These are phyloP conservation scores for Pistacia atlantica DNA, from an alignment of 345 rosid species.

Conservation along the genomic window DNA sequence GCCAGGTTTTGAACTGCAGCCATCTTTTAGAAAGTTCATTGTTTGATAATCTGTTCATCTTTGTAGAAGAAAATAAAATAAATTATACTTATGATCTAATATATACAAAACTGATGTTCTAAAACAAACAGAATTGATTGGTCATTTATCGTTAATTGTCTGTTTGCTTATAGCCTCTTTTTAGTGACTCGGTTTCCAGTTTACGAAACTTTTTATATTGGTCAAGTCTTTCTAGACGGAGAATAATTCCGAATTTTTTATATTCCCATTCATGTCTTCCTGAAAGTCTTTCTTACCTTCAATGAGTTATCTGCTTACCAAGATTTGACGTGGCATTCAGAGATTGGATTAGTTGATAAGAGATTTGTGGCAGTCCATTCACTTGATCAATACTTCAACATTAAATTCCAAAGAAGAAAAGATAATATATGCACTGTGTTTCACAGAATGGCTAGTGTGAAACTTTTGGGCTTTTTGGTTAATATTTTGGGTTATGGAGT, in stretches of 20 bases:
- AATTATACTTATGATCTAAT: conserved; percentile 1
- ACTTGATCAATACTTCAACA: not conserved
- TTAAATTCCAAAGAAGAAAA: not conserved
- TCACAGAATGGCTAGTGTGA: not conserved
- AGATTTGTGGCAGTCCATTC: not conserved
- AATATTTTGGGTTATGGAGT: not conserved
- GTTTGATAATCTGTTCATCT: not conserved
- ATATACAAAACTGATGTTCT: not conserved
- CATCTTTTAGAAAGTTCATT: conserved; percentile 1
- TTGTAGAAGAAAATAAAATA: not conserved
- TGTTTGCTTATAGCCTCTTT: not conserved
- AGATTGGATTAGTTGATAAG: not conserved
- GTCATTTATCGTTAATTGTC: not conserved
- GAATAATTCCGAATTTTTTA: not conserved
- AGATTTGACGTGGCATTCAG: conserved; percentile 4
- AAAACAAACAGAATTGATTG: not conserved
- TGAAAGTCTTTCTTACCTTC: not conserved
- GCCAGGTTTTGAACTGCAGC: conserved; percentile 48
- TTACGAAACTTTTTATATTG: not conserved
- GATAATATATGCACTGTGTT: not conserved
- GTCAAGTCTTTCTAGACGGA: not conserved
- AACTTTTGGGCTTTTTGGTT: not conserved
- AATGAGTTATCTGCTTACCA: conserved; percentile 9
- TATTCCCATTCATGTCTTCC: not conserved
- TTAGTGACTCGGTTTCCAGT: not conserved